Conservation (phyloP, 148 eudicot species). For the Spergularia marina region DNA sequence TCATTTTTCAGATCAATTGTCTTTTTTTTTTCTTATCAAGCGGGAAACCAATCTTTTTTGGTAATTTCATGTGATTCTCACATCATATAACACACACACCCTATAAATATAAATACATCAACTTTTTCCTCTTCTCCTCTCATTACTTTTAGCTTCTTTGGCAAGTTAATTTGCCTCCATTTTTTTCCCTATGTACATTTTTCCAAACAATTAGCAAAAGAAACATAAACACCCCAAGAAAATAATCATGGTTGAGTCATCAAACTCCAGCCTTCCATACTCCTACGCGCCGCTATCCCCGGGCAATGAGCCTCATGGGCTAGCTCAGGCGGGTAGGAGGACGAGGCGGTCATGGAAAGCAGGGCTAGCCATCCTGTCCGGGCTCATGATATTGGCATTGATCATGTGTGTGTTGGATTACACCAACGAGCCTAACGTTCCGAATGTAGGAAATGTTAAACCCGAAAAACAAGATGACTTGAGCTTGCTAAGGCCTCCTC, state of each 20-base stretch:
- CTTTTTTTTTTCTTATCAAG: conserved; percentile 15
- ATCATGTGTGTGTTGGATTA: conserved; percentile 25
- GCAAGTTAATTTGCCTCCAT: conserved; percentile 11
- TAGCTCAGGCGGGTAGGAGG: neutral
- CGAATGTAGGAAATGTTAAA: neutral
- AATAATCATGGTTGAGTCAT: conserved; percentile 20
- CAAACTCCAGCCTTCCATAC: conserved; percentile 26
- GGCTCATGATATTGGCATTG: conserved; percentile 32
- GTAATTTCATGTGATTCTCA: conserved; percentile 15
- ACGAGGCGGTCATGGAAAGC: conserved; percentile 11
- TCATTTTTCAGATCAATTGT: neutral
- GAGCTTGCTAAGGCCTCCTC: conserved; percentile 12
- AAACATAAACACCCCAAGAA: neutral
- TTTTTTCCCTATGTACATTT: conserved; percentile 2
- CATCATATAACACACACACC: conserved; percentile 1
- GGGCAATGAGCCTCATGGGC: neutral
- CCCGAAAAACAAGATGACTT: neutral
- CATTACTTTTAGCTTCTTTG: neutral
- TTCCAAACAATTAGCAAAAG: neutral
- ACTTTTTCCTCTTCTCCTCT: conserved; percentile 1
- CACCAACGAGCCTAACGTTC: neutral
- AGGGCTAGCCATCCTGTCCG: conserved; percentile 30
- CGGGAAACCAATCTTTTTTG: conserved; percentile 5
- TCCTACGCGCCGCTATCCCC: conserved; percentile 31
- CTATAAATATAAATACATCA: conserved; percentile 21